Evolutionary conservation across 352 stramenopile species (phyloP), one percentile per base, ranked within the genome.

Genomic region (Pythium aristosporum): DNA sequence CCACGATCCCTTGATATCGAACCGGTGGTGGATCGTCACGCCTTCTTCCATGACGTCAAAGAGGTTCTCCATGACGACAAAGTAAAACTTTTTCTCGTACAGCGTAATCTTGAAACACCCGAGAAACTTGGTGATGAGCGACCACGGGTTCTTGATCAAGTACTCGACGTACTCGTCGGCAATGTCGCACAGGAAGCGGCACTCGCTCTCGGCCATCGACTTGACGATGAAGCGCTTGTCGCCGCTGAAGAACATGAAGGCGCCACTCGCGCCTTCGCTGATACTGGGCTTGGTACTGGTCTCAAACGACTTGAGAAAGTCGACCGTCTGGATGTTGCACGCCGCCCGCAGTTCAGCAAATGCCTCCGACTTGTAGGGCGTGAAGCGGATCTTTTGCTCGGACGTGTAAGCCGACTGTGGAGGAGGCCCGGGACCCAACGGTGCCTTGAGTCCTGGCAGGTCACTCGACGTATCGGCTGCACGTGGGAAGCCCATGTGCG

Each of bases 1-100:
- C 87, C 88, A 97, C n/a, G 83, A 94, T 2, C 91, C 91, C 59
- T 97, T 97, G 69, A 97, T 92, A 49, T 97, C 91, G 57, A 89
- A 97, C 16, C 79, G 74, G 54, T 96, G 82, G 67, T 97, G 87
- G 43, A 97, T 92, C 48, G 83, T 72, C 52, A 84, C 73, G 2
- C 73, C 82, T 47, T 87, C 57, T 34, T 87, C 71, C 55, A 76
- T 82, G 5, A 86, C 76, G 52, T 87, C 80, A 65, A 97, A 97
- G 16, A 97, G 73, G 52, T 97, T 97, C 56, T 94, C 88, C 91
- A 97, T 97, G 34, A 97, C 88, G 55, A 97, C 81, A 64, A 97
- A 97, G 60, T 92, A 94, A 58, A 97, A 96, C 11, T 84, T 81
- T 54, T 92, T 91, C 65, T 91, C 85, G 72, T 96, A 96, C 67